Conservation (phyloP, 306 rosid species). For the Gillenia trifoliata region DNA sequence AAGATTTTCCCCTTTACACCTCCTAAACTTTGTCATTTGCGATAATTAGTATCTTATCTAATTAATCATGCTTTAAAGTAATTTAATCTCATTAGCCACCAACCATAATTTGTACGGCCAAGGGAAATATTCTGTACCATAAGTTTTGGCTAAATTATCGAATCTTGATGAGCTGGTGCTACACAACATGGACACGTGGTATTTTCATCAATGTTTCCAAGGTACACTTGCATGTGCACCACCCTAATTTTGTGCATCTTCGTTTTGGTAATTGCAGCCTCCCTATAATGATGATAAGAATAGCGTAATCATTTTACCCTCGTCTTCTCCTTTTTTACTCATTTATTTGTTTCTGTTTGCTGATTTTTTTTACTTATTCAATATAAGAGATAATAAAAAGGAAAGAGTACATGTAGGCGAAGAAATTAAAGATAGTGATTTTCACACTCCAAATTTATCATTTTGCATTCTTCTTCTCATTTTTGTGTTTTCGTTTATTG, state of each 20-base stretch:
- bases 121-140: constrained; percentile 11
- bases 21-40: neutral
- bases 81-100: neutral
- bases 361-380: no score
- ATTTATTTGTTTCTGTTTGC: no score
- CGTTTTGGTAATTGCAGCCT: neutral
- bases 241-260: neutral
- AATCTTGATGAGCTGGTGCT: constrained; percentile 8
- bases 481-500: no score
- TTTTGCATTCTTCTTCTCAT: no score
- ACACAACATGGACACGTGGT: neutral
- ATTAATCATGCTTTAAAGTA: neutral
- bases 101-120: constrained; percentile 7
- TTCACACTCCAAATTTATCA: no score
- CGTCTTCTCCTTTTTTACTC: neutral
- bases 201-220: neutral
- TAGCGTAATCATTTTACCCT: neutral
- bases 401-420: no score
- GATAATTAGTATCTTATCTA: neutral
- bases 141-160: neutral
- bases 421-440: no score
- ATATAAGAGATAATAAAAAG: no score
- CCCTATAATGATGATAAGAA: neutral
- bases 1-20: no score
- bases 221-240: constrained; percentile 8